A percentile compares a stretch with the other conserved stretches of the same genome.
Evolutionary conservation across 495 filamentous ascomycete species (phyloP).

Genomic region (Umbilicaria muhlenbergii): DNA sequence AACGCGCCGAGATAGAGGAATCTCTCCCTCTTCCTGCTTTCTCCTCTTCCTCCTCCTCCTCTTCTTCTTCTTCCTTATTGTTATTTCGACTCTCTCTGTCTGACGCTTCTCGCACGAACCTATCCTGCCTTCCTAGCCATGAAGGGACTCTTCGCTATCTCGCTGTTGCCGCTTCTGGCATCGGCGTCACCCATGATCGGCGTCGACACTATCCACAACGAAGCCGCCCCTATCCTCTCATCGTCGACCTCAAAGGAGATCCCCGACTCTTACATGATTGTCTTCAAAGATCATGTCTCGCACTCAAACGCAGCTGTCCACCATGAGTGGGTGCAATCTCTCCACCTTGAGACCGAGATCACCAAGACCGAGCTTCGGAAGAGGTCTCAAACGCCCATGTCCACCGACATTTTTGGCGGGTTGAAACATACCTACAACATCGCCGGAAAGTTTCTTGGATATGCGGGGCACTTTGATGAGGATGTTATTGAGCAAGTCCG

Average conservation of each 20-base stretch:
- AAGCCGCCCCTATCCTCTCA: conserved; percentile 76
- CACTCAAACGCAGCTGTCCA: conserved; percentile 51
- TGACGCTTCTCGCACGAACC: conserved; percentile 1
- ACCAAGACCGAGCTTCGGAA: conserved; percentile 70
- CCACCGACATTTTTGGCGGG: conserved; percentile 58
- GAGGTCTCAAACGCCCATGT: conserved; percentile 63
- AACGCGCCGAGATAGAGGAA: conserved; percentile 7
- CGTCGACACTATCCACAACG: conserved; percentile 68
- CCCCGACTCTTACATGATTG: conserved; percentile 88
- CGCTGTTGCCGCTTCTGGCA: conserved; percentile 47
- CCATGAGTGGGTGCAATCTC: conserved; percentile 82
- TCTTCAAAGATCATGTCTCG: conserved; percentile 91
- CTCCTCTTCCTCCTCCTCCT: conserved; percentile 17
- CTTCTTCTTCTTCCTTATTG: conserved; percentile 14
- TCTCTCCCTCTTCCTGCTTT: conserved; percentile 16
- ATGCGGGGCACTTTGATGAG: conserved; percentile 93
- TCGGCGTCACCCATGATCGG: conserved; percentile 60
- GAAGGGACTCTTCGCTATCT: conserved; percentile 54
- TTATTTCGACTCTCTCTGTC: conserved; percentile 1
- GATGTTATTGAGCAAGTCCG: conserved; percentile 84
- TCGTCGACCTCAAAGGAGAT: conserved; percentile 59
- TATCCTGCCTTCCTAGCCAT: conserved; percentile 33
- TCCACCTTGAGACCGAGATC: conserved; percentile 46
- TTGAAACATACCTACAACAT: conserved; percentile 94
- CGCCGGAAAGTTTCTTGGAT: conserved; percentile 67